These are phyloP conservation scores for Suillus weaverae DNA, from an alignment of 768 basidiomycete species.

Conservation along the genomic window DNA sequence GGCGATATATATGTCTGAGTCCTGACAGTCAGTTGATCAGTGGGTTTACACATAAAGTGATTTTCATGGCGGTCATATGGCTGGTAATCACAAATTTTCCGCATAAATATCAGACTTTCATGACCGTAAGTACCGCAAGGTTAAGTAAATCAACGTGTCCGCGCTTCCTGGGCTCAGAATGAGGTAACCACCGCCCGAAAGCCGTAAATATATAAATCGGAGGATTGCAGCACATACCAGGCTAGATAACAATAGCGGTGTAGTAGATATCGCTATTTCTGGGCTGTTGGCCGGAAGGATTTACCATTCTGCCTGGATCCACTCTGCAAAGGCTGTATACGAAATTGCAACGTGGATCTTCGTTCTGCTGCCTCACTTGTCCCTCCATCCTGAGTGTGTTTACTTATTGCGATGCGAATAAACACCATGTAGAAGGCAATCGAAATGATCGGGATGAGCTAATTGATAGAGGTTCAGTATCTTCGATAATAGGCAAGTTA, in stretches of 20 bases:
- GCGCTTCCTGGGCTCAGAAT: too few species aligned
- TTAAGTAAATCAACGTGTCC: too few species aligned
- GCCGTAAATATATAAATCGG: too few species aligned
- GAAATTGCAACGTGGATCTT: background rate
- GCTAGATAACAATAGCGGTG: background rate
- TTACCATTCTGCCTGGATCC: background rate
- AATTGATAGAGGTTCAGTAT: background rate
- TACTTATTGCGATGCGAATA: constrained; percentile 33
- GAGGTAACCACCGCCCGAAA: too few species aligned
- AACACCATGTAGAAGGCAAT: constrained; percentile 47
- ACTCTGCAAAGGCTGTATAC: background rate
- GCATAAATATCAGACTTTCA: too few species aligned
- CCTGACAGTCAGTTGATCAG: too few species aligned
- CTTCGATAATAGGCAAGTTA: background rate
- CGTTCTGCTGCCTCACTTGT: background rate
- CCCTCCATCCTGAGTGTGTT: background rate
- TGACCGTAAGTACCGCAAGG: too few species aligned
- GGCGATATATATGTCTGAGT: too few species aligned
- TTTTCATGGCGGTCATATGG: too few species aligned
- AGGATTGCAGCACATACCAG: background rate
- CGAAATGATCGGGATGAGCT: constrained; percentile 41
- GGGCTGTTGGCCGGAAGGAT: background rate
- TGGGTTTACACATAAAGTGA: too few species aligned
- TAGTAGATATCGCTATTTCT: background rate
- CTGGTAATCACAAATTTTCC: too few species aligned